A percentile compares a stretch with the other conserved stretches of the same genome.
These are phyloP conservation scores for Priceomyces castillae DNA, from an alignment of 805 yeast species.

Conservation along the genomic window DNA sequence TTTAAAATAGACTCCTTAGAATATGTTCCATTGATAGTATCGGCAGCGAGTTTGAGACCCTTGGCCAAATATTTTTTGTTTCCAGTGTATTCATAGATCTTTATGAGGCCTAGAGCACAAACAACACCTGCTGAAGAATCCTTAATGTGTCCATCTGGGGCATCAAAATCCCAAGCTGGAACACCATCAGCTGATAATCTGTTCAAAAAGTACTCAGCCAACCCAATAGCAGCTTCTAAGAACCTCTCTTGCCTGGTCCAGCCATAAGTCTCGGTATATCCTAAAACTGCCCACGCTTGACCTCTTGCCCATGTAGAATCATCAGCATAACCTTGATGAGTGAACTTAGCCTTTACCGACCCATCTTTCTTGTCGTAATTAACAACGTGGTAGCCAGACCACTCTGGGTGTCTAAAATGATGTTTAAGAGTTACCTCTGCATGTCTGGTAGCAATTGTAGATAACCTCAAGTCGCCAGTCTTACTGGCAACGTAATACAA, in stretches of 20 bases:
- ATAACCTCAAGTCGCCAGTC: conserved; percentile 22
- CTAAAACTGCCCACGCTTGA: conserved; percentile 30
- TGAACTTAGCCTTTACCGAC: conserved; percentile 17
- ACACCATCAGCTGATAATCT: conserved; percentile 24
- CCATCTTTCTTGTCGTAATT: conserved; percentile 23
- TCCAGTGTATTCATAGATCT: conserved; percentile 16
- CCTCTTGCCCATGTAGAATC: conserved; percentile 30
- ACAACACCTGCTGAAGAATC: conserved; percentile 29
- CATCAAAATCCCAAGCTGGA: conserved; percentile 26
- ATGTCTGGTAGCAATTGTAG: conserved; percentile 26
- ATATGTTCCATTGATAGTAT: conserved; percentile 12
- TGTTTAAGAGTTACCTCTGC: conserved; percentile 25
- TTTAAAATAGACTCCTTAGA: conserved; percentile 4
- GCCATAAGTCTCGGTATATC: conserved; percentile 21
- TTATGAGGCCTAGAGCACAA: conserved; percentile 24
- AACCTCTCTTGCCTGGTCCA: conserved; percentile 23
- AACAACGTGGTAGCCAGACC: conserved; percentile 23
- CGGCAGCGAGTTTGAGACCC: conserved; percentile 15
- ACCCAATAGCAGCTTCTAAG: conserved; percentile 21
- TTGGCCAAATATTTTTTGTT: conserved; percentile 12
- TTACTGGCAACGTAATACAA: conserved; percentile 22
- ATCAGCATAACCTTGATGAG: conserved; percentile 26
- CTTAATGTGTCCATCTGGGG: conserved; percentile 19
- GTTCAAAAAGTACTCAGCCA: conserved; percentile 20
- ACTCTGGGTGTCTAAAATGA: conserved; percentile 20